A percentile compares a stretch with the other conserved stretches of the same genome.
These are phyloP conservation scores for Podospora tetraspora DNA, from an alignment of 495 filamentous ascomycete species.

Conservation along the genomic window DNA sequence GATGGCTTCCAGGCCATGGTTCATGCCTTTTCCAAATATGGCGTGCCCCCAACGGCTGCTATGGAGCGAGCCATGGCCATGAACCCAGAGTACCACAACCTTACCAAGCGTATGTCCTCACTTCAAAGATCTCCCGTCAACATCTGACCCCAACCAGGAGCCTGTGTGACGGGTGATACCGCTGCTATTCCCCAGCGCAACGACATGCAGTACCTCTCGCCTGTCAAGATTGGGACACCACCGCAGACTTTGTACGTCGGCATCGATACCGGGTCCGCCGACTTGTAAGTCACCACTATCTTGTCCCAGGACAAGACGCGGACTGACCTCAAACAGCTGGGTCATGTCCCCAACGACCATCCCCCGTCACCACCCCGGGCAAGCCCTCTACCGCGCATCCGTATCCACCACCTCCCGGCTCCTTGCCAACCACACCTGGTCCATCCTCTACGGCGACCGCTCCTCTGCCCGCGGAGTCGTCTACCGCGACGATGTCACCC, in stretches of 20 bases:
- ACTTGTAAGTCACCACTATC: constrained; percentile 47
- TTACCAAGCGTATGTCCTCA: not conserved
- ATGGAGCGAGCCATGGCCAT: constrained; percentile 28
- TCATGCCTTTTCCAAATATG: constrained; percentile 55
- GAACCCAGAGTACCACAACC: constrained; percentile 4
- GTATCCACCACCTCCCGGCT: constrained; percentile 41
- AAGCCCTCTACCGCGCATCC: constrained; percentile 53
- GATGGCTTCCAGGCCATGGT: constrained; percentile 45
- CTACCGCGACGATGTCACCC: constrained; percentile 60
- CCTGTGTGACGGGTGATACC: constrained; percentile 37
- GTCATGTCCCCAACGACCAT: constrained; percentile 17
- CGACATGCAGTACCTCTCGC: constrained; percentile 59
- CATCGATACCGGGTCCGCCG: constrained; percentile 67
- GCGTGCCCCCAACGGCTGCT: constrained; percentile 29
- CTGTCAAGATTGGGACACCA: constrained; percentile 53
- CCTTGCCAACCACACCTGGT: constrained; percentile 52
- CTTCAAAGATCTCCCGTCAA: not conserved
- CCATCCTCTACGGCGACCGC: constrained; percentile 66
- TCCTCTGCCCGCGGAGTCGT: constrained; percentile 57
- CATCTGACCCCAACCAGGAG: constrained; percentile 18
- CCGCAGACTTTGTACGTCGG: constrained; percentile 57
- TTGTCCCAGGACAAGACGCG: constrained; percentile 42
- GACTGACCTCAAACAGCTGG: constrained; percentile 10
- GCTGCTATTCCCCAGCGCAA: constrained; percentile 49
- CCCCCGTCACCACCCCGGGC: constrained; percentile 27